Base-by-base conservation (phyloP, 164 flowering plant genomes). In the Sedum album region DNA sequence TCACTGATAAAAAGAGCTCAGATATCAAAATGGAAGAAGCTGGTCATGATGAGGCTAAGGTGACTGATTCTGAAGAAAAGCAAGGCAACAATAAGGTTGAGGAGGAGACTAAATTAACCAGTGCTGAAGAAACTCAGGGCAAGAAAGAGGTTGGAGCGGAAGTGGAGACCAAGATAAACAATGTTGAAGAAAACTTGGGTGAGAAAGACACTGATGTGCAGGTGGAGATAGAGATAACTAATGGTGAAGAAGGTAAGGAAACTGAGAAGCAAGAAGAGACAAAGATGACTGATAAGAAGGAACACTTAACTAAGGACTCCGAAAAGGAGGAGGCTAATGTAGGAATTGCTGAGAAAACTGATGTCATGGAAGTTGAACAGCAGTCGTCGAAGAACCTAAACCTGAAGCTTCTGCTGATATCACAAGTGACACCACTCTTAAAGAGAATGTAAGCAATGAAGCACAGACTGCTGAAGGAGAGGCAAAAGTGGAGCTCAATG, bases 1-100 rank as follows among this genome's bases (percentile, higher is more conserved):
- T 18, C 5, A 23, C 66, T 33, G 66, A 63, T 33, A 23, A 31
- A 53, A 66, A 48, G 73, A 66, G 21, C 23, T 26, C 31, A 23
- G 77, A 73, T 60, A 51, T 49, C 36, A 51, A 65, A 20, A 66
- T 66, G 74, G 61, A 71, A 33, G 76, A 74, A 41, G 28, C 36
- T 68, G 69, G 35, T 57, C 53, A 21, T 31, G 70, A 66, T 31
- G 68, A 41, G 46, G 53, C 67, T 9, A 68, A 42, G 20, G 72
- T 72, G 49, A 71, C 62, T 18, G 38, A 53, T 23, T 26, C 38
- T 21, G 69, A 15, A n/a, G 51, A 33, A 18, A 63, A 53, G 33
- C 18, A 66, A 4, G 51, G n/a, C 18, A 5, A 68, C 21, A 28
- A 60, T 5, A 35, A 25, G 61, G 82, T 79, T 36, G 80, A 74